These are phyloP conservation scores for Rickenella mellea DNA, from an alignment of 768 basidiomycete species.

Conservation along the genomic window DNA sequence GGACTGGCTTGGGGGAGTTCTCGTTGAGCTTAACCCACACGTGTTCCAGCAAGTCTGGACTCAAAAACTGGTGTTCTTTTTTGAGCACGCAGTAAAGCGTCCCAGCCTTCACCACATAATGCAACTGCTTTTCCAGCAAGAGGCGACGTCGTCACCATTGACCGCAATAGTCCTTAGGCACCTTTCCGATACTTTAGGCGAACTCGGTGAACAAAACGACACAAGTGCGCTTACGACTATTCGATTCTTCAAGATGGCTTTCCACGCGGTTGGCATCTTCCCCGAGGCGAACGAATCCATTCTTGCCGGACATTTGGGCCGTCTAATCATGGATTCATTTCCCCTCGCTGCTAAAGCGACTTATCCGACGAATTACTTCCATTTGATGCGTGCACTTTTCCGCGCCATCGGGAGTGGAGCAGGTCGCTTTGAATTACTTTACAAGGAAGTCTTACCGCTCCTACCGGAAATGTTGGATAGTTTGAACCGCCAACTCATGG, in stretches of 20 bases:
- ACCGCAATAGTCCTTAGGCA: conserved; percentile 85
- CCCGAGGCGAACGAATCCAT: conserved; percentile 80
- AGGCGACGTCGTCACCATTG: conserved; percentile 67
- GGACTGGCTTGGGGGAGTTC: conserved; percentile 69
- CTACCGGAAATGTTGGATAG: conserved; percentile 96
- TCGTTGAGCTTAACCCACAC: conserved; percentile 78
- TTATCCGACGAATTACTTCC: conserved; percentile 88
- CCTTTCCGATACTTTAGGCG: conserved; percentile 70
- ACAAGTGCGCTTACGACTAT: conserved; percentile 76
- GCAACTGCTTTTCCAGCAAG: conserved; percentile 73
- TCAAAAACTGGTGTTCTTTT: conserved; percentile 84
- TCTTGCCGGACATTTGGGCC: conserved; percentile 85
- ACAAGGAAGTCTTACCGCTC: conserved; percentile 92
- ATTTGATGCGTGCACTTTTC: conserved; percentile 86
- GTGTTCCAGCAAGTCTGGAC: conserved; percentile 97
- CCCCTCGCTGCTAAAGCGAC: conserved; percentile 86
- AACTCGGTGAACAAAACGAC: conserved; percentile 81
- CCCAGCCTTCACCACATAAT: conserved; percentile 76
- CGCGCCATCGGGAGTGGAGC: conserved; percentile 87
- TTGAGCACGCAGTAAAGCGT: conserved; percentile 68
- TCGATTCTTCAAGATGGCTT: conserved; percentile 92
- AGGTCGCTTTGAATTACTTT: conserved; percentile 86
- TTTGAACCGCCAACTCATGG: conserved; percentile 79
- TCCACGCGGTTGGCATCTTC: conserved; percentile 70
- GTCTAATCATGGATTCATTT: conserved; percentile 93